Evolutionary conservation across 805 yeast genomes (phyloP), one percentile per base, ranked within the genome.

Genomic region (Ogataea methanolica): DNA sequence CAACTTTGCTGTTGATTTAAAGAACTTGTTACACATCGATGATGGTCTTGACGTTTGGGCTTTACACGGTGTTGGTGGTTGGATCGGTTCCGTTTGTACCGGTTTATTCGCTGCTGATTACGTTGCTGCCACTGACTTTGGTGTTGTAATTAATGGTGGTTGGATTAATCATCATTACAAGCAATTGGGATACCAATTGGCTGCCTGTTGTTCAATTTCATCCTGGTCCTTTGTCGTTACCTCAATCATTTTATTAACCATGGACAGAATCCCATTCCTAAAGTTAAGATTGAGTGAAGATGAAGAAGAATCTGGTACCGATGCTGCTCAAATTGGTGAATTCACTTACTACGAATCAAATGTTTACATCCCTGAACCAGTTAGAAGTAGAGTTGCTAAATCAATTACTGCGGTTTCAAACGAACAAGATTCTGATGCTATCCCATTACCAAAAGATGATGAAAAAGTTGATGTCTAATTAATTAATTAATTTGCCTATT

Each of bases 31-130:
- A 52, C 78, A 76, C 47, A 85, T 92, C 54, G 98, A 92, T 67
- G 98, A 92, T 66, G 96, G 97, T 72, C 76, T 91, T 75, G 97
- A 91, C 67, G 96, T 90, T 42, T 92, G 87, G 71, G 88, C 97
- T 33, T 72, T 91, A 46, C 97, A 92, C 69, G 97, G 96, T 59
- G 83, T 91, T 53, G 98, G 97, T 67, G 97, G 97, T 46, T 78
- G 85, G 59, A 72, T 78, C 54, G 98, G 98, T 45, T 80, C 88
- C 26, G 71, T 85, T 21, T 66, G 90, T 67, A 92, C 97, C 22
- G 98, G 96, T 63, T 74, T 92, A 54, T 92, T 92, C 66, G 96
- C 98, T 26, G 88, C 95, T 43, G 88, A 87, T 70, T 89, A 91
- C 69, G 82, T 91, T 57, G 85, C 95, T 41, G 90, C 88, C 39